Base-by-base conservation (phyloP, 176 grass and related monocot genomes). In the Zea luxurians region DNA sequence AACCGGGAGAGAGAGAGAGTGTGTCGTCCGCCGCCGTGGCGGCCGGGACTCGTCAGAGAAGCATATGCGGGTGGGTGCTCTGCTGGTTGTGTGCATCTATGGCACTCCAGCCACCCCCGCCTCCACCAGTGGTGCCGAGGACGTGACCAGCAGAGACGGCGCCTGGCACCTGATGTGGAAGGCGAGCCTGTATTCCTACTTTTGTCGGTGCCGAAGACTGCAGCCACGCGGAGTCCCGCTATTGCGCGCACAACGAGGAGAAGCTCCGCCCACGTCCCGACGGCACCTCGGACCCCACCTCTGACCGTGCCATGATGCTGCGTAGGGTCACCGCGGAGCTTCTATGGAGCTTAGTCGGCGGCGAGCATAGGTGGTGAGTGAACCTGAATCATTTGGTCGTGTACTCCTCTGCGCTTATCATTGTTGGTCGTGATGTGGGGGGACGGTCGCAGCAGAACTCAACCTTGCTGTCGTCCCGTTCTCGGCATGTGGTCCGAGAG, bases 181-280 rank as follows among this genome's bases (percentile, higher is more conserved):
- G 88, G 95, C 96, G 70, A 99, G 90, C 77, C 81, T 95, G 41
- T 99, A 92, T 77, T 99, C 96, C 59, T 99, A 49, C 80, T 99
- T 83, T 74, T 10, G 70, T 58, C 40, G 85, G 73, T 47, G 43
- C 65, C 10, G 84, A 73, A 8, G 75, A 75, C 4, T 99, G 96
- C 82, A 99, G 83, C 84, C 96, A 99, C 61, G 92, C 92, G 9
- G 88, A 84, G 4, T 69, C 80, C 41, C 95, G 96, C 80, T 86
- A 86, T 17, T 99, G 92, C 48, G 96, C 92, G 37, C 96, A 99
- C 74, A 74, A 89, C 37, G 92, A 99, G 80, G 90, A 85, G 27
- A 92, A 99, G 92, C 84, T 99, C 78, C 85, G 92, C 0, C 89
- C 83, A 17, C 80, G 89, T 10, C 91, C 90, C 7, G 96, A 99